Evolutionary conservation across 2,329 filamentous ascomycete genomes (phyloP).

Genomic region (Cladophialophora bantiana): DNA sequence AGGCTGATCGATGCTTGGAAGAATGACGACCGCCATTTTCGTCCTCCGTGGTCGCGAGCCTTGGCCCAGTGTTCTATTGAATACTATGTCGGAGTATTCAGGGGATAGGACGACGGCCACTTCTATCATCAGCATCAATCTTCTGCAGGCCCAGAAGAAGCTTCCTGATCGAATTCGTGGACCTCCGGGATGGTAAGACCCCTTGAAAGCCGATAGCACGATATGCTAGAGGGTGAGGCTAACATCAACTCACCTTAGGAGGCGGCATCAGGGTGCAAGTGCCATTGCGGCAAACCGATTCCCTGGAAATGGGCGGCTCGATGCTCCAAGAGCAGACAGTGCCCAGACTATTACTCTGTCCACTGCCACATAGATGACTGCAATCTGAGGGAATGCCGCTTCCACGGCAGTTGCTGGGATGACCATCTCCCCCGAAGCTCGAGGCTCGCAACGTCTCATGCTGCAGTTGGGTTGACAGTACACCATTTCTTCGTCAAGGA

Average conservation of each 20-base stretch:
- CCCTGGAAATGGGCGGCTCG: conserved; percentile 16
- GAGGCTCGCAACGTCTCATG: conserved; percentile 4
- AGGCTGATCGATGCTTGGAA: not conserved
- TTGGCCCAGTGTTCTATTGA: not conserved
- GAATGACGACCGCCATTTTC: not conserved
- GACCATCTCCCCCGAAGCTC: conserved; percentile 11
- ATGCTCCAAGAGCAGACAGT: conserved; percentile 20
- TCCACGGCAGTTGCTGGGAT: conserved; percentile 16
- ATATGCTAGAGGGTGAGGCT: not conserved
- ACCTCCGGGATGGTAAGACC: conserved; percentile 4
- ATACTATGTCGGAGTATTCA: not conserved
- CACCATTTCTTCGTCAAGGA: conserved; percentile 16
- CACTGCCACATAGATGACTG: conserved; percentile 17
- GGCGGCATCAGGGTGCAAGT: conserved; percentile 7
- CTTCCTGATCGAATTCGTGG: not conserved
- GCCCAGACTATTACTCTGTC: conserved; percentile 17
- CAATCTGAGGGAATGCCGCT: conserved; percentile 12
- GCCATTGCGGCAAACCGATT: conserved; percentile 3
- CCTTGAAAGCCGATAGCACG: not conserved
- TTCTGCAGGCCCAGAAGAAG: not conserved
- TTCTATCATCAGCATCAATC: not conserved
- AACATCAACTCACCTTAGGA: not conserved
- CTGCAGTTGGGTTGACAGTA: conserved; percentile 1
- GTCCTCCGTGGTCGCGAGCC: not conserved
- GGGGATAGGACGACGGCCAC: not conserved